phyloP scores from a whole-genome alignment of 1,284 basidiomycete species.

The Leccinum solheimii region DNA sequence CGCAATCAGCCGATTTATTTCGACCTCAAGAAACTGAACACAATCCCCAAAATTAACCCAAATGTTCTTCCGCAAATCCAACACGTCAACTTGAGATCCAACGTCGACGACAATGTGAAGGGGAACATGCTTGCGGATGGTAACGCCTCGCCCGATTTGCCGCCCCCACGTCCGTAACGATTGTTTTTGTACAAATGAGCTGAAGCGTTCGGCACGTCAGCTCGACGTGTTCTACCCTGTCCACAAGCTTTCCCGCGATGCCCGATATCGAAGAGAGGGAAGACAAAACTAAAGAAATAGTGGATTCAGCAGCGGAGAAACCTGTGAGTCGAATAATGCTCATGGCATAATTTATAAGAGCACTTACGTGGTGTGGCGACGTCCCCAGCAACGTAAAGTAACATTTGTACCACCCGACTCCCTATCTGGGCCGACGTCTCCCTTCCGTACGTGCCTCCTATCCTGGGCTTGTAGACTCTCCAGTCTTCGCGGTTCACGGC shows the following conservation, averaged over 20 bases:
- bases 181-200: conserved; percentile 39
- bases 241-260: conserved; percentile 57
- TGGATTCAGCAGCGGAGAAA: no score
- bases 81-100: not conserved
- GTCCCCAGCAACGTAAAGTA: no score
- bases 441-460: no score
- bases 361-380: no score
- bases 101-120: not conserved
- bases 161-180: conserved; percentile 34
- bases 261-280: conserved; percentile 36
- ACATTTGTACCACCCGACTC: no score
- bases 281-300: no score
- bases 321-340: no score
- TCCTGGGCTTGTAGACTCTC: no score
- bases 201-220: conserved; percentile 32
- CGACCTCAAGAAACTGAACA: not conserved
- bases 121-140: conserved; percentile 54
- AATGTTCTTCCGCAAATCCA: conserved; percentile 25
- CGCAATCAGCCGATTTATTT: no score
- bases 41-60: conserved; percentile 64
- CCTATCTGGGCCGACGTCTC: no score
- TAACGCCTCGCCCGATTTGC: conserved; percentile 48
- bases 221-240: conserved; percentile 44
- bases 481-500: no score
- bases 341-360: no score